These are phyloP conservation scores for Apiotrichum porosum DNA, from an alignment of 1,284 basidiomycete genomes.

Conservation along the genomic window DNA sequence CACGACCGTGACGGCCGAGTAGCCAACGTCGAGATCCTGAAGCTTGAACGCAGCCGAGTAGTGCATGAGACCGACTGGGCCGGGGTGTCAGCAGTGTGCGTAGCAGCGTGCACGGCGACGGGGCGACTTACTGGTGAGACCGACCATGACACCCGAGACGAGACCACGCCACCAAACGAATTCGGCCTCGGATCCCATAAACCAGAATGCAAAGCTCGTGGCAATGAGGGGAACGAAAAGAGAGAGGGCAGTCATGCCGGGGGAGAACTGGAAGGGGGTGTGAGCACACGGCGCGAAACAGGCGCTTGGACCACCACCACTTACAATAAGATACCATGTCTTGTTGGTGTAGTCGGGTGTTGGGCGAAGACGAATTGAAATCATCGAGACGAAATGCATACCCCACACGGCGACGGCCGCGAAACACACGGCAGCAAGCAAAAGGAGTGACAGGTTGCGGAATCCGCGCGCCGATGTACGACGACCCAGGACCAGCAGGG, in stretches of 20 bases:
- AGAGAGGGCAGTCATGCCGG: constrained; percentile 52
- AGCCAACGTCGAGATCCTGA: constrained; percentile 34
- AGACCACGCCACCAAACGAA: constrained; percentile 47
- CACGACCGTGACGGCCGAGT: constrained; percentile 47
- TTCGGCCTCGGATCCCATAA: constrained; percentile 49
- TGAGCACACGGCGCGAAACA: not conserved
- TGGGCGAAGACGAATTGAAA: constrained; percentile 45
- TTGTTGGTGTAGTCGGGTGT: not conserved
- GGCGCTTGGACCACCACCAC: too few species aligned
- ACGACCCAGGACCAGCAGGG: constrained; percentile 50
- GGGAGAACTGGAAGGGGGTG: constrained; percentile 38
- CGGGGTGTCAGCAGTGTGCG: constrained; percentile 13
- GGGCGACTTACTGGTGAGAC: constrained; percentile 63
- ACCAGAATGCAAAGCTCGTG: constrained; percentile 50
- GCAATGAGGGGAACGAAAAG: constrained; percentile 52
- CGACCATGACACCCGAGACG: constrained; percentile 65
- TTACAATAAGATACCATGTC: constrained; percentile 47
- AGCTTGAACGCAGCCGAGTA: constrained; percentile 51
- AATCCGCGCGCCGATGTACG: constrained; percentile 49
- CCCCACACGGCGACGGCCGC: constrained; percentile 70
- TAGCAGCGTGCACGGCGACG: not conserved
- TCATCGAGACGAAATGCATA: constrained; percentile 54
- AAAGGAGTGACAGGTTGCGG: constrained; percentile 48
- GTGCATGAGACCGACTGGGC: constrained; percentile 49
- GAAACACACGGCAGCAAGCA: constrained; percentile 70